Evolutionary conservation across 805 yeast species (phyloP), one percentile per base, ranked within the genome.

Genomic region (Wickerhamiella hasegawae): DNA sequence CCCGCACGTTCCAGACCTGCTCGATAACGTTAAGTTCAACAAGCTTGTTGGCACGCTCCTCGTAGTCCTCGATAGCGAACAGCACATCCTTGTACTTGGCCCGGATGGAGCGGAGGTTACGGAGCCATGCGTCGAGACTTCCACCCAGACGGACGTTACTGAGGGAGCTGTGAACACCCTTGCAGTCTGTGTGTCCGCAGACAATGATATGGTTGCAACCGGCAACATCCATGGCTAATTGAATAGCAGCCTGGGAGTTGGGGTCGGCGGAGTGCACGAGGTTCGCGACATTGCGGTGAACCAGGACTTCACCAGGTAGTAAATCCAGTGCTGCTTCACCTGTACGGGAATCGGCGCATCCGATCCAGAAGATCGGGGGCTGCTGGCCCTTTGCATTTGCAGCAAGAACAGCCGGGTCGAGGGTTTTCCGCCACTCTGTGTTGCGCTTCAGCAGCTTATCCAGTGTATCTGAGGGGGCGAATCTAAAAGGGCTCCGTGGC

Each of bases 131-230:
- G 47, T 76, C 82, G 45, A 85, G 56, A 9, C 69, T 70, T 20
- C 77, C 74, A 23, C 84, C 84, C 23, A 75, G 62, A 45, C 67
- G 67, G 47, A 73, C 69, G 39, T 70, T 63, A 2, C 75, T 65
- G 32, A 85, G 58, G 6, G 84, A 73, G 17, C 93, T 83, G 72
- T 80, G 73, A 34, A 82, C 72, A 21, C 95, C 96, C 33, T 94
- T 95, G 65, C 97, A 85, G 55, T 82, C 93, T 22, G 90, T 78
- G 58, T 85, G 97, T 3, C 96, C 97, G 58, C 94, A 81, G 4
- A 85, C 78, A 37, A 85, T 67, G 35, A 85, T 73, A 51, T 80
- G 82, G 44, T 66, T 68, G 27, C 87, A 92, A 49, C 79, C 77
- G 40, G 85, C 64, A 11, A 76, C 82, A 45, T 81, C 84, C 45